Conservation (phyloP, 1,284 basidiomycete species). For the Boletus sp. region DNA sequence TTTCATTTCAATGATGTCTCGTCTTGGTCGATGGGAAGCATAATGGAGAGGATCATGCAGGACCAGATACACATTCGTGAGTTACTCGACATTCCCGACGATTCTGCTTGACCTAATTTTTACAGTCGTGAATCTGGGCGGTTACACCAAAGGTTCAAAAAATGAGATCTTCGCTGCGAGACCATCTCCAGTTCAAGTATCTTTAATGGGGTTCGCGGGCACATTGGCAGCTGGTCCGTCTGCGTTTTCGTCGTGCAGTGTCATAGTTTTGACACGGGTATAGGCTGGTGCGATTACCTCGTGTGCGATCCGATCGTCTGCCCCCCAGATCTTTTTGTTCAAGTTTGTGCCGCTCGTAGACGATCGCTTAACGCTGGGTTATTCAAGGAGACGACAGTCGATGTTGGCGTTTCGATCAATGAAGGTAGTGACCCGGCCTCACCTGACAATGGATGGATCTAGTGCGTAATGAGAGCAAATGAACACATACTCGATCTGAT, state of each 20-base stretch:
- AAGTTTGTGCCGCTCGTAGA: slow-evolving; percentile 25
- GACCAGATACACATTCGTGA: slow-evolving; percentile 54
- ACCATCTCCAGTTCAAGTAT: slow-evolving; percentile 56
- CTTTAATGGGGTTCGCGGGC: slow-evolving; percentile 58
- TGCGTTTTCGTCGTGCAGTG: not conserved
- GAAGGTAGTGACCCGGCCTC: slow-evolving; percentile 53
- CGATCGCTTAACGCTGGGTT: slow-evolving; percentile 3
- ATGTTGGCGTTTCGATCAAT: slow-evolving; percentile 36
- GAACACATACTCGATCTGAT: slow-evolving; percentile 12
- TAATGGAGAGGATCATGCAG: slow-evolving; percentile 43
- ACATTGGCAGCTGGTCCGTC: slow-evolving; percentile 46
- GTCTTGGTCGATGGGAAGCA: slow-evolving; percentile 39
- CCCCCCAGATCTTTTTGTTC: slow-evolving; percentile 44
- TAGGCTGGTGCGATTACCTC: slow-evolving; percentile 61
- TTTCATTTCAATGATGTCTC: slow-evolving; percentile 51
- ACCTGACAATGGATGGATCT: slow-evolving; percentile 47
- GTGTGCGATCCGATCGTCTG: slow-evolving; percentile 47
- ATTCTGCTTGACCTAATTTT: not conserved
- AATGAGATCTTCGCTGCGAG: slow-evolving; percentile 63
- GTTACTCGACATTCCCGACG: slow-evolving; percentile 17
- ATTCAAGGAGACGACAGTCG: slow-evolving; percentile 10
- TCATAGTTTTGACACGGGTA: not conserved
- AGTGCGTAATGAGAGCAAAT: slow-evolving; percentile 36
- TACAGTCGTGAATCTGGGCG: slow-evolving; percentile 53
- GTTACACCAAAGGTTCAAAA: slow-evolving; percentile 62